These are phyloP conservation scores for Porodaedalea pini DNA, from an alignment of 1,284 basidiomycete genomes.

Conservation along the genomic window DNA sequence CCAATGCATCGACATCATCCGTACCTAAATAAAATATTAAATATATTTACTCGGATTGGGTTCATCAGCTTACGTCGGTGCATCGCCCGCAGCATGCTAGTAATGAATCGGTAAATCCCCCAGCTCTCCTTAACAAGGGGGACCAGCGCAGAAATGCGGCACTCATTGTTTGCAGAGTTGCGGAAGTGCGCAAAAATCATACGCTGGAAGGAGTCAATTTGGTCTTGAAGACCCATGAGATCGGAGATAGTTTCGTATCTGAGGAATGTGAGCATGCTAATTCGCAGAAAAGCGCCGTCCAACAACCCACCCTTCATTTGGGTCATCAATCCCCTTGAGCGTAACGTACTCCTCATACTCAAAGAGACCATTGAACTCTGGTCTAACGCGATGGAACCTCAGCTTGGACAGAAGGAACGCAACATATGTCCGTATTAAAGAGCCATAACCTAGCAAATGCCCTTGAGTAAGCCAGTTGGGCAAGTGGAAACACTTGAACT, in stretches of 20 bases:
- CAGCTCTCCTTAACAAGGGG: constrained; percentile 96
- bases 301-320: constrained; percentile 85
- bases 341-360: constrained; percentile 98
- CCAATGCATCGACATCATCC: constrained; percentile 80
- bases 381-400: constrained; percentile 87
- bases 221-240: constrained; percentile 93
- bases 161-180: constrained; percentile 89
- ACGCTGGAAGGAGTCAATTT: constrained; percentile 96
- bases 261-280: constrained; percentile 17
- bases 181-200: constrained; percentile 92
- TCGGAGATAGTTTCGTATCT: constrained; percentile 96
- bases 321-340: constrained; percentile 93
- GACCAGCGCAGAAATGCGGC: constrained; percentile 89
- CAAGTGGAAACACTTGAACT: constrained; percentile 21
- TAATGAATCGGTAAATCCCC: constrained; percentile 97
- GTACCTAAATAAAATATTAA: constrained; percentile 54
- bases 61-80: constrained; percentile 60
- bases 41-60: background rate
- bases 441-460: constrained; percentile 68
- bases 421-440: constrained; percentile 91
- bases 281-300: background rate
- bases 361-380: constrained; percentile 94
- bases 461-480: background rate
- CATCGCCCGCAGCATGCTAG: constrained; percentile 95
- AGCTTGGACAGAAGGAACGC: constrained; percentile 94